These are phyloP conservation scores for Pyrenochaeta sp. DNA, from an alignment of 2,329 filamentous ascomycete species.

Conservation along the genomic window DNA sequence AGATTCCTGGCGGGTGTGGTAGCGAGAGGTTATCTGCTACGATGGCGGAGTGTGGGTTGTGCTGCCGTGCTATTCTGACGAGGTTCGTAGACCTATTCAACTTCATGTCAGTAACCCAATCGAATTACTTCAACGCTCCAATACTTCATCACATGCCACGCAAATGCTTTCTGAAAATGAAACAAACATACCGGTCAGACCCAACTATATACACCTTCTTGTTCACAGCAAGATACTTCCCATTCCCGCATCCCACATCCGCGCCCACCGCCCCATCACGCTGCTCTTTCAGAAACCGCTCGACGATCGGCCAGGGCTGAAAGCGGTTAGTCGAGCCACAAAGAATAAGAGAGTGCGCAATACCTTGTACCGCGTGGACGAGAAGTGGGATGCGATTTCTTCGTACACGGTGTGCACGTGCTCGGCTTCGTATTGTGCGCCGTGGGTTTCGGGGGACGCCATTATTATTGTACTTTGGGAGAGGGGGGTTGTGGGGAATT, in stretches of 20 bases:
- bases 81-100: slow-evolving; percentile 66
- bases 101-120: too few relatives aligned
- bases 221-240: slow-evolving; percentile 90
- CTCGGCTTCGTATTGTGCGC: slow-evolving; percentile 75
- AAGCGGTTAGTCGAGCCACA: slow-evolving; percentile 24
- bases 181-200: slow-evolving; percentile 75
- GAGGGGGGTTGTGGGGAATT: neutral
- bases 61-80: slow-evolving; percentile 61
- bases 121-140: too few relatives aligned
- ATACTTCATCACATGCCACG: neutral
- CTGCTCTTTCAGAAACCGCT: slow-evolving; percentile 74
- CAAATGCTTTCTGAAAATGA: neutral
- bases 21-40: slow-evolving; percentile 85
- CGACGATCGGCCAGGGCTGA: slow-evolving; percentile 90
- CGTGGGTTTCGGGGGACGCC: slow-evolving; percentile 33
- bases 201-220: slow-evolving; percentile 78
- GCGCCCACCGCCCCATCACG: slow-evolving; percentile 78
- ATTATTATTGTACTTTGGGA: too few relatives aligned
- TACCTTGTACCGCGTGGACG: slow-evolving; percentile 76
- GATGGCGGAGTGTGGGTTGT: slow-evolving; percentile 69
- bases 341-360: slow-evolving; percentile 23
- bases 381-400: slow-evolving; percentile 84
- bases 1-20: slow-evolving; percentile 71
- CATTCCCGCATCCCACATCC: slow-evolving; percentile 95
- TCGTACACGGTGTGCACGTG: slow-evolving; percentile 95